Evolutionary conservation across 352 stramenopile genomes (phyloP), one percentile per base, ranked within the genome.

Genomic region (Pythium dissotocum): DNA sequence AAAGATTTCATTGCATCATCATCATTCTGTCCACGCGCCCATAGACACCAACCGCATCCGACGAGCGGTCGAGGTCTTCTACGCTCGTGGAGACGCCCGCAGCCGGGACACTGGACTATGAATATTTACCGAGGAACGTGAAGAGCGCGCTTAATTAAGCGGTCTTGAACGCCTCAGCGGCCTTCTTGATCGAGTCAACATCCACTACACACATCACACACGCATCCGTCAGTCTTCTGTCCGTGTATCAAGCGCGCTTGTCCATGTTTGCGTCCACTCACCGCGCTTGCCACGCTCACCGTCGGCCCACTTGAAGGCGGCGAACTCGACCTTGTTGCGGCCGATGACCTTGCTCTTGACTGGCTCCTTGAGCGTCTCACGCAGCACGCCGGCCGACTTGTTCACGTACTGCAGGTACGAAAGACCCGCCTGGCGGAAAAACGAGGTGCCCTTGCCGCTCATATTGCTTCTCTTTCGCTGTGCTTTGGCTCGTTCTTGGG

Each of bases 331-430:
- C 61, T 91, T 80, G 59, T 80, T 89, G 58, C 87, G 85, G 46
- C 80, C 63, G 40, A 82, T 49, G 57, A 94, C 66, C 63, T 87
- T 94, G 83, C 79, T 93, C 82, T 95, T 95, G 59, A 93, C 70
- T n/a, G 87, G 87, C 71, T 95, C 87, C 83, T 95, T 95, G 52
- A 93, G 75, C 54, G 83, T 71, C 65, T 86, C 79, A 28, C 87
- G 87, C 51, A 95, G 74, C 58, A 93, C 78, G 63, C 57, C 63
- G 36, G 87, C 87, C 70, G 82, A 92, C 79, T 93, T 83, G 83
- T 95, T 95, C 58, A 89, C 79, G 79, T 95, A 95, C 80, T 94
- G 85, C 69, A 95, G 79, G 80, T 95, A 95, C 61, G 87, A 95
- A 66, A 94, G 74, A 61, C 87, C 87, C 44, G 85, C 85, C 71